Evolutionary conservation across 441 rosid genomes (phyloP).

Genomic region (Raphanus hybrid): DNA sequence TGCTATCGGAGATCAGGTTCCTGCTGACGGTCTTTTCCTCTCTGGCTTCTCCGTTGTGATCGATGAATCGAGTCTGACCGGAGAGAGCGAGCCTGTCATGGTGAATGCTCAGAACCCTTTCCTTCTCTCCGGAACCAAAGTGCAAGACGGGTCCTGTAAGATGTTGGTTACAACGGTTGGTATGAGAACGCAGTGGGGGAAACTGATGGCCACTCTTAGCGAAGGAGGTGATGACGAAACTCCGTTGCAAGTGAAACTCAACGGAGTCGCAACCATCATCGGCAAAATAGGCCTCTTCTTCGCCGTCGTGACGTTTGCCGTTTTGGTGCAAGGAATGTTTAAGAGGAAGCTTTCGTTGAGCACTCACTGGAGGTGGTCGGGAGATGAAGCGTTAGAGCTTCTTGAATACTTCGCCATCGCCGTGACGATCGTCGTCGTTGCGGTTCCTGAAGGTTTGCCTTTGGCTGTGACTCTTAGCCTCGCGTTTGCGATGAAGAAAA

Average conservation of each 20-base stretch:
- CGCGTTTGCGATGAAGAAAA: conserved; percentile 81
- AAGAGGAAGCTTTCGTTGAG: conserved; percentile 50
- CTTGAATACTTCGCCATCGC: conserved; percentile 73
- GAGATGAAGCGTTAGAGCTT: conserved; percentile 62
- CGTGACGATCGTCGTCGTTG: conserved; percentile 77
- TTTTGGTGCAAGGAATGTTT: conserved; percentile 61
- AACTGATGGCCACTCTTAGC: conserved; percentile 68
- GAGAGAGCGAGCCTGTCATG: conserved; percentile 71
- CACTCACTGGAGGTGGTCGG: conserved; percentile 58
- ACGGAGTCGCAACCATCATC: conserved; percentile 77
- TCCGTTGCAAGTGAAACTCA: conserved; percentile 73
- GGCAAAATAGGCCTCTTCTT: conserved; percentile 73
- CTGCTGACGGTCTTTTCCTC: conserved; percentile 73
- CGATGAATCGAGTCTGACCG: conserved; percentile 74
- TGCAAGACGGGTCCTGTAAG: conserved; percentile 75
- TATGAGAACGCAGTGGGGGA: conserved; percentile 87
- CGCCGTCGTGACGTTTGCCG: conserved; percentile 66
- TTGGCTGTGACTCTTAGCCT: conserved; percentile 75
- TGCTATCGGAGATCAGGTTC: conserved; percentile 71
- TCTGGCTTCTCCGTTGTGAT: conserved; percentile 68
- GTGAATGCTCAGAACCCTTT: conserved; percentile 61
- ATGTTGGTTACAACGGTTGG: conserved; percentile 73
- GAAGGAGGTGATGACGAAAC: conserved; percentile 83
- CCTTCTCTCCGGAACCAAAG: conserved; percentile 72
- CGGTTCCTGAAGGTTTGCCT: conserved; percentile 79